Base-by-base conservation (phyloP, 1,284 basidiomycete genomes). In the Naganishia albida region DNA sequence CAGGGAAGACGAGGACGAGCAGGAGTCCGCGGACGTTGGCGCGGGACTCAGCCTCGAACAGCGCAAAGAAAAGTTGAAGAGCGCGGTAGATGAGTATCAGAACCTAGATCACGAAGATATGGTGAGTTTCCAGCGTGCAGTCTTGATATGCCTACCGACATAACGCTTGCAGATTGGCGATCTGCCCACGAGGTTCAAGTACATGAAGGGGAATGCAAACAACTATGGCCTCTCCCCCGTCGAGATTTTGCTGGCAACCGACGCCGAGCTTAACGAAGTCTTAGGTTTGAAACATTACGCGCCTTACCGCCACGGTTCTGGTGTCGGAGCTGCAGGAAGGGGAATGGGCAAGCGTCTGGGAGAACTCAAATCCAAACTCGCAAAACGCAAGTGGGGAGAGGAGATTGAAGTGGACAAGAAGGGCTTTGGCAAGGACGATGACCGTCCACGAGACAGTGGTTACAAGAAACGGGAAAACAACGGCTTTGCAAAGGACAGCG, bases 101-200 rank as follows among this genome's bases (percentile, higher is more conserved):
- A 86, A 83, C 34, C 83, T 98, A 20, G 93, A 97, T 71, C 96
- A 97, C 81, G 97, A 98, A 78, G 94, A 97, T 75, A 85, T 96
- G 82, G 92, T 93, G 7, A 44, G 26, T 54, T 48, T 8, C n/a
- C 4, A 18, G 4, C 8, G 26, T 43, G 46, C 39, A 23, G 15
- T 13, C 26, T 10, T 15, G 6, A 25, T 30, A n/a, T 56, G 64
- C 4, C 44, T 30, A 56, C 70, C 56, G 23, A 25, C 43, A 67
- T 51, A 55, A 40, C 38, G 49, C 53, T 28, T 28, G 42, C 72
- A 92, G 90, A 88, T 95, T 67, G 94, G 89, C 7, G 92, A 88
- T 75, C 81, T 93, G 71, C 88, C 92, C 1, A 98, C 95, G 0
- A 88, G 93, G 15, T 99, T 99, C 86, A 89, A 91, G 75, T 99